A percentile compares a stretch with the other conserved stretches of the same genome.
Conservation (phyloP, 257 asterid species). For the Paulownia fortunei region DNA sequence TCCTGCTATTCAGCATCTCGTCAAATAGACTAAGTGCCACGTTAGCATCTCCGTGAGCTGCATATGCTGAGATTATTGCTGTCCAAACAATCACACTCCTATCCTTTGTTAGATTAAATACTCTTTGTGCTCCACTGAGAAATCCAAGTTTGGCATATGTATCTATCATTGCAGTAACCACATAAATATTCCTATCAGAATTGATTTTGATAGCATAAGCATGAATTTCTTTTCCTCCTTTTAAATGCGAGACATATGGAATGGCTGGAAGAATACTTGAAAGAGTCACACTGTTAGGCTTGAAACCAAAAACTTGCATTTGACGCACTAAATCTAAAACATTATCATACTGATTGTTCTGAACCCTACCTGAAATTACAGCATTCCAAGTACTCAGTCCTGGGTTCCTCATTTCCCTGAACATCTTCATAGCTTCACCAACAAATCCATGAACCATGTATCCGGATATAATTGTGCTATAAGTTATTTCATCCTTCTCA, state of each 20-base stretch:
- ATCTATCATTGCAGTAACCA: constrained; percentile 74
- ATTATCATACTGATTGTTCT: constrained; percentile 58
- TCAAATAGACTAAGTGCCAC: constrained; percentile 60
- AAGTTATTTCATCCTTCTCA: constrained; percentile 76
- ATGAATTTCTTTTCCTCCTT: constrained; percentile 77
- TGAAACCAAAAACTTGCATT: constrained; percentile 62
- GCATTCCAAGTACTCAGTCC: constrained; percentile 86
- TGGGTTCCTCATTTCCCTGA: constrained; percentile 57
- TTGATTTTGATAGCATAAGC: constrained; percentile 63
- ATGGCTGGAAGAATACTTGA: constrained; percentile 79
- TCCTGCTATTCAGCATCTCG: constrained; percentile 58
- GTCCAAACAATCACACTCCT: constrained; percentile 88
- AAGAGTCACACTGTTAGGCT: constrained; percentile 70
- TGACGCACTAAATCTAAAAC: constrained; percentile 55
- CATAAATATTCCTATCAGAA: constrained; percentile 59
- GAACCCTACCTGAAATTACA: constrained; percentile 75
- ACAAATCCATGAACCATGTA: constrained; percentile 85
- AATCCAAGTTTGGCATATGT: constrained; percentile 79
- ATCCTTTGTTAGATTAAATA: constrained; percentile 55
- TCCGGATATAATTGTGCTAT: constrained; percentile 77
- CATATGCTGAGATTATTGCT: constrained; percentile 78
- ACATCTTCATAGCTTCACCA: constrained; percentile 61
- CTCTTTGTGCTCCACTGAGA: constrained; percentile 57
- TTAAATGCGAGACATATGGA: constrained; percentile 60
- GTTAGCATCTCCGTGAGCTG: constrained; percentile 78